Percentiles rank a stretch among this genome's conserved stretches.
These are phyloP conservation scores for Ulmus americana DNA, from an alignment of 331 rosid genomes.

Conservation along the genomic window DNA sequence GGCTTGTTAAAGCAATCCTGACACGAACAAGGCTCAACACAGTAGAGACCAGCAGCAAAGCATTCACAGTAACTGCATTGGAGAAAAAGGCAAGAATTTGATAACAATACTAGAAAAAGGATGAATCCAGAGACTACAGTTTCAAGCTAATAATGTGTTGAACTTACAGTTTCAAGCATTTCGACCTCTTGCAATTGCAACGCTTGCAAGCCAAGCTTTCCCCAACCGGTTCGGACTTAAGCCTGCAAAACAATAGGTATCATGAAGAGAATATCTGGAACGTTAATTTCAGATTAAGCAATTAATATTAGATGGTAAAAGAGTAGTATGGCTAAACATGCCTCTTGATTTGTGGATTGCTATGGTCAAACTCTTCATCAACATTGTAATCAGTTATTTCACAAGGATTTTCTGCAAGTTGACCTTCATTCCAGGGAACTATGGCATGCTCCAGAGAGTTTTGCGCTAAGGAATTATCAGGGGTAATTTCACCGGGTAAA, in stretches of 20 bases:
- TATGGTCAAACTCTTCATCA: conserved; percentile 15
- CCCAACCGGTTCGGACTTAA: conserved; percentile 16
- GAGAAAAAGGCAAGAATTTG: neutral
- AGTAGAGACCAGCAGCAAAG: conserved; percentile 34
- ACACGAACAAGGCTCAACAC: conserved; percentile 33
- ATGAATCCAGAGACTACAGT: neutral
- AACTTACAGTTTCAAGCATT: conserved; percentile 32
- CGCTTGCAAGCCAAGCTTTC: conserved; percentile 29
- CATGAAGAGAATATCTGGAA: too few species aligned
- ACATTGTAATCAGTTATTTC: neutral
- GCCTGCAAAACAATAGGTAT: conserved; percentile 8
- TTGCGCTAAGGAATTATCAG: neutral
- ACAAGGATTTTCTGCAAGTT: neutral
- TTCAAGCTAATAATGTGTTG: neutral
- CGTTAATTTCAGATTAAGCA: neutral
- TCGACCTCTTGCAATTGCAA: conserved; percentile 31
- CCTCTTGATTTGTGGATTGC: conserved; percentile 27
- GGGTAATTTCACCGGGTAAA: conserved; percentile 2
- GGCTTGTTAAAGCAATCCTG: conserved; percentile 30
- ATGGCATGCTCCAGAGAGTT: conserved; percentile 7
- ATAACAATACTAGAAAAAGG: neutral
- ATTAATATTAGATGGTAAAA: neutral
- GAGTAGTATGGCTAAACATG: neutral
- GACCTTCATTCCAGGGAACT: conserved; percentile 4
- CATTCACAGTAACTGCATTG: conserved; percentile 32